Percentiles rank a stretch among this genome's conserved stretches.
Evolutionary conservation across 1,284 basidiomycete genomes (phyloP).

Genomic region (Calocybe gambosa): DNA sequence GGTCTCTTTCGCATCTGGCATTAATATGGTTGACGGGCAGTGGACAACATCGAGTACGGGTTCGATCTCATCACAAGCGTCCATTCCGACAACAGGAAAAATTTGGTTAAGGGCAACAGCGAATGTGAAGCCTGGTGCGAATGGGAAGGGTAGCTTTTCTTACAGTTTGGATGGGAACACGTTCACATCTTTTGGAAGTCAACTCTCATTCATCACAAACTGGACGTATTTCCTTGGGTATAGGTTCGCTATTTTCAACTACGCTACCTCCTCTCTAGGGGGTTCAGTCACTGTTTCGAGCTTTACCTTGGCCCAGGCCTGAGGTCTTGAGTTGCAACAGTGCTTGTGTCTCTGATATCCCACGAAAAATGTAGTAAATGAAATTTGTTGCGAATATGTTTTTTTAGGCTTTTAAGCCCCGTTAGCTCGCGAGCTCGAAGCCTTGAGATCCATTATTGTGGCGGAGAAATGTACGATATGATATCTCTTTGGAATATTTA

Average conservation of each 20-base stretch:
- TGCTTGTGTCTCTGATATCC: too few relatives aligned
- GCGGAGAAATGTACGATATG: too few relatives aligned
- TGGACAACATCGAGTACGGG: neutral
- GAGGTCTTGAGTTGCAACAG: neutral
- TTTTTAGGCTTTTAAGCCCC: too few relatives aligned
- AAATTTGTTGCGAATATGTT: too few relatives aligned
- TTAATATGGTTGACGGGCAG: neutral
- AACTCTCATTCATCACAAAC: neutral
- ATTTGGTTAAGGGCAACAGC: neutral
- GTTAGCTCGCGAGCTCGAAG: too few relatives aligned
- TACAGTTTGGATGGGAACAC: neutral
- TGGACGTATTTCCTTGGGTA: neutral
- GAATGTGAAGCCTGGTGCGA: neutral
- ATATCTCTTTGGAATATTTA: too few relatives aligned
- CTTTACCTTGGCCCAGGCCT: neutral
- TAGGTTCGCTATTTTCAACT: neutral
- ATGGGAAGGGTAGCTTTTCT: neutral
- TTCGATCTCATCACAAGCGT: neutral
- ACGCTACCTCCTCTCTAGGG: neutral
- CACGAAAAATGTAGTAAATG: too few relatives aligned
- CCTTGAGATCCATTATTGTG: too few relatives aligned
- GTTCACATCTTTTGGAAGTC: neutral
- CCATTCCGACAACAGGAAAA: neutral
- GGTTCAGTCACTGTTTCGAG: neutral
- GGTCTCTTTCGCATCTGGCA: neutral